Evolutionary conservation across 371 early-diverging fungal genomes (phyloP), one percentile per base, ranked within the genome.

Genomic region (Umbelopsis sp.): DNA sequence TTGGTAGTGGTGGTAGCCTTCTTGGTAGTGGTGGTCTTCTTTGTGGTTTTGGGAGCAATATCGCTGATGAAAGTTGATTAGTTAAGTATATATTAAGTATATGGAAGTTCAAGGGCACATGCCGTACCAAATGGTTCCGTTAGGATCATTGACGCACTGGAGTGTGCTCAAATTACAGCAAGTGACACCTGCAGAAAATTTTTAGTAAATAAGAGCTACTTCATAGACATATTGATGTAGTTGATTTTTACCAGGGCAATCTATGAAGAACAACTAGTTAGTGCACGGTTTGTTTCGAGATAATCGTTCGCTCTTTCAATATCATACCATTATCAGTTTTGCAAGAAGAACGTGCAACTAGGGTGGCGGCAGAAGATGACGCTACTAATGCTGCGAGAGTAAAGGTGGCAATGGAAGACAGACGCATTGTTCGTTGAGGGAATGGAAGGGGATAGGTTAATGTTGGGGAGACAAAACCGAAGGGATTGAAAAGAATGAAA

Each of bases 401-500:
- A 32, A 72, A 69, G 29, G 74, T 53, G 48, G 69, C 44, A n/a
- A 74, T 72, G 64, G 72, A 65, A 65, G 72, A 53, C 32, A 74
- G 67, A 57, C 69, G 66, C 74, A 74, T 74, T 65, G 41, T 32
- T 50, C 38, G 20, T 65, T 10, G 35, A 44, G 22, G 35, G 57
- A 22, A 62, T 3, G 48, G 46, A 53, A 53, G 32, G 57, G 57
- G 57, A 35, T 18, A 51, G 29, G 6, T 51, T 14, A 14, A 51
- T 29, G 35, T 35, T 32, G 5, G 35, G 18, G 18, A 37, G 29
- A 57, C 11, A 18, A 35, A 16, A 9, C 48, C 45, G 45, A 16
- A 18, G 48, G 48, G 57, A 14, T 25, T 51, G 3, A 11, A 9
- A 9, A 9, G 18, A 57, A 29, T n/a, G 57, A 57, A 57, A 29